A percentile compares a stretch with the other conserved stretches of the same genome.
Evolutionary conservation across 2,329 filamentous ascomycete genomes (phyloP).

Genomic region (Colletotrichum limetticola): DNA sequence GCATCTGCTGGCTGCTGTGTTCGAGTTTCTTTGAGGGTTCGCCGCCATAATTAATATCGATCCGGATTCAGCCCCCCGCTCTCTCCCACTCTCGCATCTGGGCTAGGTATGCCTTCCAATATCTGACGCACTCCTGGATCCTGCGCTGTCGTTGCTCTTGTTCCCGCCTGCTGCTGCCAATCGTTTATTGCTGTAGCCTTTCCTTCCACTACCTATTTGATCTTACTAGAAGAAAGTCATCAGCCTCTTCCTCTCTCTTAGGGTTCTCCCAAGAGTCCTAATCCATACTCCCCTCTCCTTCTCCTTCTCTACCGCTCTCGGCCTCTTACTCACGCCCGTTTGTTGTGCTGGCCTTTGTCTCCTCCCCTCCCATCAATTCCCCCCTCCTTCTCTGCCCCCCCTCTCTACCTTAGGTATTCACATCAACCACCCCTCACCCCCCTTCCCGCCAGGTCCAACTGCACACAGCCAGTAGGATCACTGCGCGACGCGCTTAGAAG

Average conservation of each 20-base stretch:
- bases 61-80: not conserved
- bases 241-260: not conserved
- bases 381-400: slow-evolving; percentile 1
- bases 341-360: not conserved
- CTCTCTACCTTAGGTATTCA: not conserved
- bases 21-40: not conserved
- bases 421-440: not conserved
- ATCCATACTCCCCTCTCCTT: not conserved
- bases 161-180: not conserved
- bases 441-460: slow-evolving; percentile 9
- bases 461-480: slow-evolving; percentile 46
- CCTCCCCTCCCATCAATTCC: not conserved
- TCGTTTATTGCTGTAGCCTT: not conserved
- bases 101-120: not conserved
- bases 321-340: not conserved
- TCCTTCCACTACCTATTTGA: not conserved
- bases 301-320: not conserved
- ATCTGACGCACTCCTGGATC: not conserved
- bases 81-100: not conserved
- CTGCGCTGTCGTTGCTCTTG: not conserved
- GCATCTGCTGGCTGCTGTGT: slow-evolving; percentile 1
- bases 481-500: slow-evolving; percentile 47
- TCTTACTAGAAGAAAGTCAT: not conserved
- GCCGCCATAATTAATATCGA: not conserved
- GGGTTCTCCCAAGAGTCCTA: not conserved